A percentile compares a stretch with the other conserved stretches of the same genome.
Conservation (phyloP, 495 filamentous ascomycete genomes). For the Evernia prunastri region DNA sequence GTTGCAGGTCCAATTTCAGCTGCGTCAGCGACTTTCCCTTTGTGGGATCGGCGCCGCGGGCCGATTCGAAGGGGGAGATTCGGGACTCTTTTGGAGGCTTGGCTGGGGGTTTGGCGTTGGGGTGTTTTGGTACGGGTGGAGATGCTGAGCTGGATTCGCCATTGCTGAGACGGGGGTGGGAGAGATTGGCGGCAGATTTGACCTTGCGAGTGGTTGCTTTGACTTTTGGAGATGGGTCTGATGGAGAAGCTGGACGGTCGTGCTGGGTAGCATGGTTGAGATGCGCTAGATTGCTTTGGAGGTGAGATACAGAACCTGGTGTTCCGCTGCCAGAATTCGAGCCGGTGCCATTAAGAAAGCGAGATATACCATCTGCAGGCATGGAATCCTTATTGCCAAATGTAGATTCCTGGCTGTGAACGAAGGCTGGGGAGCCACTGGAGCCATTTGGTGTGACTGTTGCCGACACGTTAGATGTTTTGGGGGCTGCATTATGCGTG, state of each 20-base stretch:
- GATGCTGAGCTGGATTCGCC: not conserved
- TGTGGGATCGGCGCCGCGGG: conserved; percentile 20
- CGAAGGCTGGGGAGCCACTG: conserved; percentile 21
- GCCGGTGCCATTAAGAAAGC: conserved; percentile 21
- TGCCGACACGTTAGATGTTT: conserved; percentile 22
- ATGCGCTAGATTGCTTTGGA: conserved; percentile 19
- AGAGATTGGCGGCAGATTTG: conserved; percentile 24
- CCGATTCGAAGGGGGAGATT: conserved; percentile 25
- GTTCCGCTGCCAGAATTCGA: conserved; percentile 23
- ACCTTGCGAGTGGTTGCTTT: conserved; percentile 18
- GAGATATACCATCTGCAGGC: conserved; percentile 27
- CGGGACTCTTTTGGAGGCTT: conserved; percentile 2
- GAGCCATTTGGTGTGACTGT: conserved; percentile 22
- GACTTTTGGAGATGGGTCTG: conserved; percentile 1
- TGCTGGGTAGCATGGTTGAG: conserved; percentile 1
- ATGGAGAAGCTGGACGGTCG: conserved; percentile 10
- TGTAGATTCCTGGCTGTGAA: conserved; percentile 20
- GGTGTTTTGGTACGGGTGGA: conserved; percentile 5
- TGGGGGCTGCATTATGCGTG: conserved; percentile 12
- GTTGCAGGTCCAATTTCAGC: conserved; percentile 27
- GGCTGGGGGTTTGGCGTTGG: not conserved
- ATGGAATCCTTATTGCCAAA: conserved; percentile 21
- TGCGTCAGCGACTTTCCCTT: conserved; percentile 25
- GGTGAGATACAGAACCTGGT: conserved; percentile 24
- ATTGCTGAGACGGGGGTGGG: conserved; percentile 11